Conservation (phyloP, 1,139 yeast genomes). For the Pichia sp. region DNA sequence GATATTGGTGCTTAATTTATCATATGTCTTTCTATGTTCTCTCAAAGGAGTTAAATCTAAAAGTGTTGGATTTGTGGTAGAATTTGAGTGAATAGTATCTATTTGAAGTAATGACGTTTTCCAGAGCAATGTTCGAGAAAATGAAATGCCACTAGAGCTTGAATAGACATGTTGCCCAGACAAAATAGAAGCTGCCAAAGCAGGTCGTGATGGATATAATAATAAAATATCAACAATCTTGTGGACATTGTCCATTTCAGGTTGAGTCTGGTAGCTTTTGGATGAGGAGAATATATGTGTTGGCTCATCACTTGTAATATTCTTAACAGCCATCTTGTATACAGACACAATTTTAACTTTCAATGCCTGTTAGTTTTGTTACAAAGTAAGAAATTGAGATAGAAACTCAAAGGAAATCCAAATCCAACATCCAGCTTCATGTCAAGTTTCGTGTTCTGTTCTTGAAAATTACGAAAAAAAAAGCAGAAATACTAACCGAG, state of each 20-base stretch:
- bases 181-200: slow-evolving; percentile 11
- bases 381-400: too few relatives aligned
- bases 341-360: not conserved
- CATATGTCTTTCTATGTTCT: slow-evolving; percentile 6
- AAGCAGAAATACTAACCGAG: too few relatives aligned
- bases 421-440: not conserved
- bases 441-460: not conserved
- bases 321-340: not conserved
- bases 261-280: not conserved
- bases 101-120: slow-evolving; percentile 17
- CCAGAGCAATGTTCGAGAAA: slow-evolving; percentile 21
- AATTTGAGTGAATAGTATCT: slow-evolving; percentile 7
- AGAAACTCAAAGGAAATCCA: not conserved
- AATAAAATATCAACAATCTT: slow-evolving; percentile 3
- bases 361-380: too few relatives aligned
- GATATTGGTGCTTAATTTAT: slow-evolving; percentile 4
- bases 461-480: not conserved
- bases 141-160: slow-evolving; percentile 6
- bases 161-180: slow-evolving; percentile 10
- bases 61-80: not conserved
- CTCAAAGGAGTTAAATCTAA: slow-evolving; percentile 10
- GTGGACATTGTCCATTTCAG: slow-evolving; percentile 2
- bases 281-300: slow-evolving; percentile 1
- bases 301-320: not conserved
- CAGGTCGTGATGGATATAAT: slow-evolving; percentile 12